Base-by-base conservation (phyloP, 2,329 filamentous ascomycete species). In the Trichothecium sympodiale region DNA sequence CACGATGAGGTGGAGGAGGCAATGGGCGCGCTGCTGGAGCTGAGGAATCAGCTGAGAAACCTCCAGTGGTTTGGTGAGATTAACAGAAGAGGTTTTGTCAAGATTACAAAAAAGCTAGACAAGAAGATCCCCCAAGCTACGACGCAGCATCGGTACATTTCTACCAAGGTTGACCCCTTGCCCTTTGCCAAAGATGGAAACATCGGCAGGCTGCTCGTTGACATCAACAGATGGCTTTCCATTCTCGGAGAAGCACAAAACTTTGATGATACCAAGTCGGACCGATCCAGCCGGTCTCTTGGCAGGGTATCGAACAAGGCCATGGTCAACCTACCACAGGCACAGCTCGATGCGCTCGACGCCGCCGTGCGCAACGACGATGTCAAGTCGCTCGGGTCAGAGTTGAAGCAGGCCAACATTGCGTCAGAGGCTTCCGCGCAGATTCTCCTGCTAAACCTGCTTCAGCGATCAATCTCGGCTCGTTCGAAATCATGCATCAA, bases 61-160 rank as follows among this genome's bases (percentile, higher is more conserved):
- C 67, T 98, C 35, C 84, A 94, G 57, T 96, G 88, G 88, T 98
- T 96, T 55, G 89, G 88, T 34, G 89, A 96, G 61, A 89, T 96
- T 51, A 98, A 98, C 57, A 77, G 88, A 35, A 74, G 85, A 44
- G 91, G 91, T 2, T 98, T 98, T 52, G 77, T 93, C 56, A 98
- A 98, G 64, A 98, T 98, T 57, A 94, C 91, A 35, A 98, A 98
- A 67, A 98, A 98, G 61, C 67, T 95, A 31, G 91, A 98, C 61
- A 98, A 98, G 64, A 95, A 94, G 62, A 75, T 95, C 3, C 71
- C 81, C 2, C 71, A 75, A 31, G 75, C 78, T 4, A 73, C 79
- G 34, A 80, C 84, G 0, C 88, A 95, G 62, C 79, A 84, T 53
- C 76, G 79, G 39, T 98, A 96, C 52, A 70, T 98, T 40, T 77